Evolutionary conservation across 2,329 filamentous ascomycete species (phyloP).

Genomic region (Aureobasidium namibiae): DNA sequence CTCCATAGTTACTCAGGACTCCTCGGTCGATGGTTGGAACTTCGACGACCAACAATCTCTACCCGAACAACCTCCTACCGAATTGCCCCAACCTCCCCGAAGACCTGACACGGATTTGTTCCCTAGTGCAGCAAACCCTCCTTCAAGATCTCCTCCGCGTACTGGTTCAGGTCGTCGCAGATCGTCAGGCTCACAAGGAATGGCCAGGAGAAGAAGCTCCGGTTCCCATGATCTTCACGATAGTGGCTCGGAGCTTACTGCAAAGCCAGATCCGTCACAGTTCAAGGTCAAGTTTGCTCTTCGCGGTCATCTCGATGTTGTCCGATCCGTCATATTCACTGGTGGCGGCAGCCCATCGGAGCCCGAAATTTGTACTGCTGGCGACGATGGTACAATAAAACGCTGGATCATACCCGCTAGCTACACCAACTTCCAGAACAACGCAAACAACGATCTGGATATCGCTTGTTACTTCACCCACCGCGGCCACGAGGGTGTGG

Average conservation of each 20-base stretch:
- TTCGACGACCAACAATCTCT: slow-evolving; percentile 71
- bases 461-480: slow-evolving; percentile 93
- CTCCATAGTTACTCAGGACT: slow-evolving; percentile 42
- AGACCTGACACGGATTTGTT: slow-evolving; percentile 84
- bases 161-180: slow-evolving; percentile 65
- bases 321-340: slow-evolving; percentile 91
- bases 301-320: slow-evolving; percentile 85
- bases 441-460: slow-evolving; percentile 69
- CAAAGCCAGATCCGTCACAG: slow-evolving; percentile 60
- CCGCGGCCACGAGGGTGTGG: slow-evolving; percentile 82
- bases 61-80: slow-evolving; percentile 46
- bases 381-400: slow-evolving; percentile 93
- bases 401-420: slow-evolving; percentile 87
- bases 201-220: slow-evolving; percentile 57
- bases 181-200: slow-evolving; percentile 52
- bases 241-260: slow-evolving; percentile 27
- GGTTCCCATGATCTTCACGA: slow-evolving; percentile 57
- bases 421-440: slow-evolving; percentile 53
- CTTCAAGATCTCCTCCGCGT: slow-evolving; percentile 71
- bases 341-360: slow-evolving; percentile 92
- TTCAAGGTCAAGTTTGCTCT: slow-evolving; percentile 93
- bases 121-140: slow-evolving; percentile 67
- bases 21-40: slow-evolving; percentile 67
- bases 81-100: slow-evolving; percentile 47
- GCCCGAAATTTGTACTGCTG: slow-evolving; percentile 91